Base-by-base conservation (phyloP, 768 basidiomycete species). In the Candolleomyces eurysporus region DNA sequence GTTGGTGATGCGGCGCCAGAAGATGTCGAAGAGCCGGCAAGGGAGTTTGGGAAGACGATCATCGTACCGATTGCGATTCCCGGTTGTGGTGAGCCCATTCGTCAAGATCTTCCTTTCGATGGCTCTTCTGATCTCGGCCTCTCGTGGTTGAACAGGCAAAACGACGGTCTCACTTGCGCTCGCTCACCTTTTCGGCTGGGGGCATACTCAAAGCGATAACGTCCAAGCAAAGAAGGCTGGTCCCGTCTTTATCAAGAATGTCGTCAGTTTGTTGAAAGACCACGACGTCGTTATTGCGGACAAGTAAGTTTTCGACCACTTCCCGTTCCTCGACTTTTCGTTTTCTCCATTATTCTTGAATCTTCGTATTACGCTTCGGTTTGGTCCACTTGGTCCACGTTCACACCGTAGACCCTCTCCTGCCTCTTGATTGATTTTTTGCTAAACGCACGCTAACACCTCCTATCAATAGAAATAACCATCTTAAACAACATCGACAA, bases 131-230 rank as follows among this genome's bases (percentile, higher is more conserved):
- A 39, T 55, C 30, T 55, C 8, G 16, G 14, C 26, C 26, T 26
- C 4, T 26, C 26, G 26, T 26, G 26, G 2, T 26, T 26, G 26
- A 26, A 26, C 16, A 94, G 94, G 95, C 31, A 98, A 98, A 79
- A 98, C 96, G 0, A 75, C 91, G 0, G 80, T 98, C 13, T 81
- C 91, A 0, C 78, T 97, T 17, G 94, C 93, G 1, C 82, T 98
- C 17, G 65, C 80, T 2, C 81, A 89, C 57, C 81, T 99, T 3
- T 98, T 96, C 67, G 84, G 82, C 0, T 96, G 94, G 62, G 94
- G 83, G 1, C 97, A 98, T 71, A 94, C 92, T 0, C 97, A 98
- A 71, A 93, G 90, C 68, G 97, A 99, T 71, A 93, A 98, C 68
- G 82, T 98, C 4, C 77, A 80, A 45, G 82, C 72, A 42, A 98